phyloP scores from a whole-genome alignment of 1,284 basidiomycete species.

The Ceratobasidium sp. region DNA sequence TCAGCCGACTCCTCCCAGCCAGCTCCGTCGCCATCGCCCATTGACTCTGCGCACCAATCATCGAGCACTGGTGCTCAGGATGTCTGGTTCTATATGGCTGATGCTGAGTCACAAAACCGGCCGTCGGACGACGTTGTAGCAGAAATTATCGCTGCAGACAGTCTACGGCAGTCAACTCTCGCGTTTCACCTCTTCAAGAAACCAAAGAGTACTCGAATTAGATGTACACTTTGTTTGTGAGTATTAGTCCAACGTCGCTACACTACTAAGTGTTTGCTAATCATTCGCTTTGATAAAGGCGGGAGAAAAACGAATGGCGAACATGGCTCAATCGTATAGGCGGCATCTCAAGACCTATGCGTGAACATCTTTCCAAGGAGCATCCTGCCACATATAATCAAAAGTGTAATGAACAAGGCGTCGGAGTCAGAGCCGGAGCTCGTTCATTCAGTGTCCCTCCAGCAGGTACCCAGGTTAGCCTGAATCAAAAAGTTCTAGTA shows the following conservation, averaged over 20 bases:
- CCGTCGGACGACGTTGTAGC: conserved; percentile 11
- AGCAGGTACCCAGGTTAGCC: conserved; percentile 10
- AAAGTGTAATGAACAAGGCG: conserved; percentile 24
- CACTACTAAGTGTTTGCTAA: background rate
- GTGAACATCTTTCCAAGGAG: conserved; percentile 22
- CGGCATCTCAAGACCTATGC: conserved; percentile 15
- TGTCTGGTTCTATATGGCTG: conserved; percentile 40
- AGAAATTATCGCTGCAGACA: conserved; percentile 8
- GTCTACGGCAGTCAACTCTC: conserved; percentile 17
- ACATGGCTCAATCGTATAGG: conserved; percentile 36
- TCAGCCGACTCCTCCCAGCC: conserved; percentile 13
- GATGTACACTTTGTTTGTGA: conserved; percentile 40
- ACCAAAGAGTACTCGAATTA: conserved; percentile 29
- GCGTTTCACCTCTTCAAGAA: conserved; percentile 16
- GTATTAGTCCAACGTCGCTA: background rate
- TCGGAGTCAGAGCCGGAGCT: conserved; percentile 12
- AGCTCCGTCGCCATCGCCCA: background rate
- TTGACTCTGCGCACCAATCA: background rate
- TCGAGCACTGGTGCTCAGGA: conserved; percentile 23
- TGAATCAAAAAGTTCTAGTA: background rate
- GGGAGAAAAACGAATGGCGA: conserved; percentile 36
- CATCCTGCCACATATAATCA: conserved; percentile 20
- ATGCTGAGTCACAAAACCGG: conserved; percentile 15
- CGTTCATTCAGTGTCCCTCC: conserved; percentile 26
- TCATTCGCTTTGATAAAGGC: background rate